phyloP scores from a whole-genome alignment of 192 early-diverging fungal species.

The Backusella circina region DNA sequence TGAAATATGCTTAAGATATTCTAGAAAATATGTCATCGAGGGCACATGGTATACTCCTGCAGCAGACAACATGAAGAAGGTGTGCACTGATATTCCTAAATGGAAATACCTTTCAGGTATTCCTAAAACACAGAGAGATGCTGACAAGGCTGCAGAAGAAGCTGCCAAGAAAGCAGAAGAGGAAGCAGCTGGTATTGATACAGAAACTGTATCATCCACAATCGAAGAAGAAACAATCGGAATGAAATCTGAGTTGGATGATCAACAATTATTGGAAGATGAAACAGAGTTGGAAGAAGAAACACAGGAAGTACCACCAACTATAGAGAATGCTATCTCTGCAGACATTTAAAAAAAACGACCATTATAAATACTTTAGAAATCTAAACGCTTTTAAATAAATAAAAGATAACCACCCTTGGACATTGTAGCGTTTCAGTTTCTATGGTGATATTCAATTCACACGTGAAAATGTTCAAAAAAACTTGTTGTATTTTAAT shows the following conservation, averaged over 20 bases:
- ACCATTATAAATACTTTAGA: background rate
- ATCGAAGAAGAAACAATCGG: background rate
- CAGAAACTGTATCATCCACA: background rate
- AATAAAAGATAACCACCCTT: background rate
- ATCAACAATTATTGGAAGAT: background rate
- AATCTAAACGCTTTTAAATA: background rate
- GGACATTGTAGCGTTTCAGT: background rate
- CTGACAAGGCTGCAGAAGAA: constrained; percentile 5
- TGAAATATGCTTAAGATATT: constrained; percentile 48
- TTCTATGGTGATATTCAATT: background rate
- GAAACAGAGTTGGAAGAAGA: background rate
- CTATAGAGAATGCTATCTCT: background rate
- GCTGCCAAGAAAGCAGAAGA: background rate
- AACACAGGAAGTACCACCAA: background rate
- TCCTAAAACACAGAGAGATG: constrained; percentile 1
- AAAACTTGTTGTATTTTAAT: background rate
- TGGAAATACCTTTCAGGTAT: constrained; percentile 14
- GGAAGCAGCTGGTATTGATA: background rate
- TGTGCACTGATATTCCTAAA: constrained; percentile 42
- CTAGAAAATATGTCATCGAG: constrained; percentile 39
- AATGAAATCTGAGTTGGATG: background rate
- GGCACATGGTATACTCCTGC: constrained; percentile 28
- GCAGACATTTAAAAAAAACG: background rate
- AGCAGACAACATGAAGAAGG: constrained; percentile 36
- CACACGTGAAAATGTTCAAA: background rate